Evolutionary conservation across 352 stramenopile genomes (phyloP), one percentile per base, ranked within the genome.

Genomic region (Phytophthora pisi): DNA sequence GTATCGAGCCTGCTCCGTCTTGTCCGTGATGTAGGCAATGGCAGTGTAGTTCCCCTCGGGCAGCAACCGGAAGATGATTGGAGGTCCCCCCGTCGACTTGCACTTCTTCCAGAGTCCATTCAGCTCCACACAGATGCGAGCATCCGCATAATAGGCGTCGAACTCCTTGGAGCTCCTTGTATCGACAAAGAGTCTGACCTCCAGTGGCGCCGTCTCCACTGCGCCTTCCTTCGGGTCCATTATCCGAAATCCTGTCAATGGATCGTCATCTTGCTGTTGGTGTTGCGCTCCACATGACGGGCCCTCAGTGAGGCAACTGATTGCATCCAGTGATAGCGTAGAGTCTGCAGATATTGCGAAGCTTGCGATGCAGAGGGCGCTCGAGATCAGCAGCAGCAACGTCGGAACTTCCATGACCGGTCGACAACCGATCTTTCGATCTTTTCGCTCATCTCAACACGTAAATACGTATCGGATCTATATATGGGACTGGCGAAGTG

Each of bases 31-130:
- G 43, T 72, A 74, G 3, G 61, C 64, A 11, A 20, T 36, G 4
- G 60, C 60, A 2, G 72, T 72, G 64, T 79, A 73, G 20, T 69
- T 65, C 1, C 51, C 67, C 40, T 63, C 43, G 2, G 47, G 54
- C 11, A 78, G 18, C 23, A 52, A 26, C 52, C 26, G 18, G 64
- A 68, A 61, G 9, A 45, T 47, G 5, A 56, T 51, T 20, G 38
- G 47, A 10, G 53, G 38, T 10, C 43, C 57, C n/a, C 38, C 34
- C 3, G 58, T 13, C 10, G 45, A 24, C 38, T 54, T 53, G 47
- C 71, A 78, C 7, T 58, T 64, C 46, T 60, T 72, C 50, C 57
- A 67, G 6, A 50, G 31, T 10, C 62, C 62, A 36, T 75, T 78
- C 11, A 78, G 50, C 46, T 78, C 71, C 24, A 73, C 54, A 43